Evolutionary conservation across 1,139 yeast species (phyloP), one percentile per base, ranked within the genome.

Genomic region (Ogataea hybrid): DNA sequence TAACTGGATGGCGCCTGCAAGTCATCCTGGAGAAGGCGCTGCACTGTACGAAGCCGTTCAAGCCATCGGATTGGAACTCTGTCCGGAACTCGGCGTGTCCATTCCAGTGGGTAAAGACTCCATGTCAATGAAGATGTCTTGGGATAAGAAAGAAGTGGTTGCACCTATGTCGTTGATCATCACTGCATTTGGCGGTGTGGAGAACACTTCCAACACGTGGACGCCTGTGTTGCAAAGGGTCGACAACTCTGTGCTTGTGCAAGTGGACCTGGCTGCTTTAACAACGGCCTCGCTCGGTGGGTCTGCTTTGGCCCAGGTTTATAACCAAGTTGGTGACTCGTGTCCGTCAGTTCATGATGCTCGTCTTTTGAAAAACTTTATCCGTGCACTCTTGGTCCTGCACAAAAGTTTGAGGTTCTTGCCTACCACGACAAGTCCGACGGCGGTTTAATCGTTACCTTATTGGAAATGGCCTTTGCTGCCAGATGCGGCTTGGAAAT

Each of bases 81-180:
- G 98, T 68, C 97, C 98, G 25, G 92, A 79, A 46, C 75, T 94
- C 51, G 97, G 95, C 35, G 69, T 94, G 50, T 74, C 95, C 18
- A 89, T 94, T 46, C 99, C 99, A 12, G 98, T 94, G 32, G 99
- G 99, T 56, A 94, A 94, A 70, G 99, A 94, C 65, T 90, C 97
- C 37, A 89, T 92, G 97, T 90, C 97, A 22, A 90, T 94, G 98
- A 89, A 89, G 70, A 94, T 94, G 98, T 84, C 85, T 61, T 94
- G 98, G 98, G 92, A 78, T 46, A 79, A 81, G 52, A 86, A 84
- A 59, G 95, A 88, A 65, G 97, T 94, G 32, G 83, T 95, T 50
- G 89, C 97, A 23, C 99, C 99, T 37, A 72, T 94, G 60, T 84
- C 97, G n/a, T 77, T 90, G 56, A 84, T 87, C 39, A 75, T 92